Conservation (phyloP, 1,139 yeast species). For the Taphrina communis region DNA sequence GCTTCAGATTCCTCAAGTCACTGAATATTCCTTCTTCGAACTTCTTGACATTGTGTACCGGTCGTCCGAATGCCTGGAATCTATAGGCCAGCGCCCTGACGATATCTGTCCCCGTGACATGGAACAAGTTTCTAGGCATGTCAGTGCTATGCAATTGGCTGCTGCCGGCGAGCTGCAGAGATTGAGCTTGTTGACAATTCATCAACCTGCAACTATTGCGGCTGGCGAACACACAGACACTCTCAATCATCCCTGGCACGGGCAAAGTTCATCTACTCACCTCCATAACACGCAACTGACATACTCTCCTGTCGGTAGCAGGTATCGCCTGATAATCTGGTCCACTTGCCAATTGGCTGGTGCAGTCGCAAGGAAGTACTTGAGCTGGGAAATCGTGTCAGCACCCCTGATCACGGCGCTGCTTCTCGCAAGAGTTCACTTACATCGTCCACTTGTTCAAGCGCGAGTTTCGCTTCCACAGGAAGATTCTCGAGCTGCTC, state of each 20-base stretch:
- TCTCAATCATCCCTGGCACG: slow-evolving; percentile 13
- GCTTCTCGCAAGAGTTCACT: not conserved
- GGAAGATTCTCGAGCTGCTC: slow-evolving; percentile 35
- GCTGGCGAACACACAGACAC: slow-evolving; percentile 18
- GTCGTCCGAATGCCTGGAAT: slow-evolving; percentile 87
- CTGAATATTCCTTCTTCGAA: slow-evolving; percentile 97
- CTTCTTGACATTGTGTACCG: slow-evolving; percentile 82
- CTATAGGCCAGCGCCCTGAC: slow-evolving; percentile 89
- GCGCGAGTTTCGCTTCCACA: slow-evolving; percentile 28
- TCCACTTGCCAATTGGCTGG: slow-evolving; percentile 94
- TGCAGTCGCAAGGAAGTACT: slow-evolving; percentile 86
- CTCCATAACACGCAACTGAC: slow-evolving; percentile 89
- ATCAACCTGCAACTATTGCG: slow-evolving; percentile 24
- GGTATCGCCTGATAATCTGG: slow-evolving; percentile 84
- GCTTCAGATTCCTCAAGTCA: slow-evolving; percentile 82
- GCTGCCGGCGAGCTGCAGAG: not conserved
- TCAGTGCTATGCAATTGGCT: not conserved
- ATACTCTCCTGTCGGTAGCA: slow-evolving; percentile 83
- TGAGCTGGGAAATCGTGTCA: slow-evolving; percentile 52
- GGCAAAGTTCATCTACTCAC: slow-evolving; percentile 14
- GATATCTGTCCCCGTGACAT: slow-evolving; percentile 94
- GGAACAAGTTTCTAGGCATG: slow-evolving; percentile 69
- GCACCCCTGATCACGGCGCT: slow-evolving; percentile 18
- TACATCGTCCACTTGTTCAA: slow-evolving; percentile 33
- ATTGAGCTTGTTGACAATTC: slow-evolving; percentile 21